Evolutionary conservation across 1,139 yeast species (phyloP).

Genomic region (Magnusiomyces sp.): DNA sequence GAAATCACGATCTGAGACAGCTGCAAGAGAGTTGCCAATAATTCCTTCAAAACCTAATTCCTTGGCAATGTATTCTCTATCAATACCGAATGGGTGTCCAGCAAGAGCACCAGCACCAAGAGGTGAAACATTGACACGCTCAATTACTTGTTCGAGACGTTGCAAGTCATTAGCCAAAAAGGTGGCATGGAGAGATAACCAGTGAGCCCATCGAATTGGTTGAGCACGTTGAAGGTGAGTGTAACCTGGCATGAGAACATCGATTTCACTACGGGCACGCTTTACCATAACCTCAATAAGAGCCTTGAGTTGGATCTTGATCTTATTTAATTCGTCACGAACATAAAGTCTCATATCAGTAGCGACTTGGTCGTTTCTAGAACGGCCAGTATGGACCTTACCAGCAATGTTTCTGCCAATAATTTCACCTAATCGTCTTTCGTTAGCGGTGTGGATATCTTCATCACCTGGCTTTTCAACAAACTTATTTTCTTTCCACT

Average conservation of each 20-base stretch:
- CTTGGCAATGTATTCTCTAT: slow-evolving; percentile 77
- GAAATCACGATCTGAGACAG: slow-evolving; percentile 95
- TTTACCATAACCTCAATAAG: slow-evolving; percentile 58
- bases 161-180: slow-evolving; percentile 85
- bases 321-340: slow-evolving; percentile 59
- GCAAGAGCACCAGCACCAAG: slow-evolving; percentile 97
- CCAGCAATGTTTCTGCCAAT: slow-evolving; percentile 93
- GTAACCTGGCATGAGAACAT: slow-evolving; percentile 95
- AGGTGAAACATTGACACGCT: slow-evolving; percentile 81
- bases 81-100: slow-evolving; percentile 97
- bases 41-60: slow-evolving; percentile 73
- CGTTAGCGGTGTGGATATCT: slow-evolving; percentile 97
- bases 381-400: slow-evolving; percentile 96
- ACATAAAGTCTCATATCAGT: slow-evolving; percentile 95
- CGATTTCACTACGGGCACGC: slow-evolving; percentile 81
- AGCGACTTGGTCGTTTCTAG: slow-evolving; percentile 97
- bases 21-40: slow-evolving; percentile 90
- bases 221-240: slow-evolving; percentile 98
- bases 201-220: slow-evolving; percentile 98
- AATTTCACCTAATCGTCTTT: slow-evolving; percentile 91
- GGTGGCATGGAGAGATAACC: slow-evolving; percentile 92
- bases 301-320: slow-evolving; percentile 49
- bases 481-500: slow-evolving; percentile 72
- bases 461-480: slow-evolving; percentile 89
- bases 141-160: slow-evolving; percentile 70